Percentiles rank a stretch among this genome's conserved stretches.
Conservation (phyloP, 331 rosid species). For the Erythrophleum ivorense region DNA sequence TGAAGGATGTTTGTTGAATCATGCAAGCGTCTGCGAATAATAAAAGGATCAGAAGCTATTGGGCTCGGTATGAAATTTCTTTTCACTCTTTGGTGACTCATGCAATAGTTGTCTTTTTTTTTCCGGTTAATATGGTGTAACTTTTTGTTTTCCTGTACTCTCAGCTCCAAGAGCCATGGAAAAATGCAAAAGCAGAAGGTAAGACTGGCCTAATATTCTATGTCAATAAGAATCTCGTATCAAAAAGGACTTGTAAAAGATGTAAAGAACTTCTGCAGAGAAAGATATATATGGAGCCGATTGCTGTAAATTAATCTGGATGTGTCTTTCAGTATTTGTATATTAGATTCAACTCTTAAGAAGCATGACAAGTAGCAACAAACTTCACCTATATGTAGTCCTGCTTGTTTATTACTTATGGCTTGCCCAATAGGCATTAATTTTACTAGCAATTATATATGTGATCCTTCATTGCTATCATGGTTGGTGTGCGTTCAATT, state of each 20-base stretch:
- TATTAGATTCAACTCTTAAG: slow-evolving; percentile 50
- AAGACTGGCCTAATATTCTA: too few species aligned
- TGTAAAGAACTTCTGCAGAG: not conserved
- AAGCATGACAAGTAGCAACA: slow-evolving; percentile 68
- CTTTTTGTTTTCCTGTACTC: slow-evolving; percentile 12
- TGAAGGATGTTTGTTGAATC: slow-evolving; percentile 89
- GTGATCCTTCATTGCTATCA: slow-evolving; percentile 60
- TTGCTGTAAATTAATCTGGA: slow-evolving; percentile 42
- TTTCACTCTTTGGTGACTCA: too few species aligned
- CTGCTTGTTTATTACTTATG: slow-evolving; percentile 54
- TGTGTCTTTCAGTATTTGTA: slow-evolving; percentile 59
- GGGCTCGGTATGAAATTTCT: slow-evolving; percentile 63
- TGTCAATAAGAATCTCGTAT: too few species aligned
- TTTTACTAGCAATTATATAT: slow-evolving; percentile 23
- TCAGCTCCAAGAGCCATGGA: slow-evolving; percentile 99
- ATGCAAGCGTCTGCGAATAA: slow-evolving; percentile 91
- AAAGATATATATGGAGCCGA: slow-evolving; percentile 18
- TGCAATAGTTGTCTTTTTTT: too few species aligned
- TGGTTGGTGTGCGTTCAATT: slow-evolving; percentile 59
- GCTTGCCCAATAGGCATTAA: slow-evolving; percentile 47
- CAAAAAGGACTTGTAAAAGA: not conserved
- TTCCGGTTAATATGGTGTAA: too few species aligned
- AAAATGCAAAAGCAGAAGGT: slow-evolving; percentile 98
- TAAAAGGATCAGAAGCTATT: slow-evolving; percentile 95
- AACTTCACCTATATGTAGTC: slow-evolving; percentile 51